Evolutionary conservation across 345 rosid species (phyloP).

Genomic region (Cardiospermum halicacabum): DNA sequence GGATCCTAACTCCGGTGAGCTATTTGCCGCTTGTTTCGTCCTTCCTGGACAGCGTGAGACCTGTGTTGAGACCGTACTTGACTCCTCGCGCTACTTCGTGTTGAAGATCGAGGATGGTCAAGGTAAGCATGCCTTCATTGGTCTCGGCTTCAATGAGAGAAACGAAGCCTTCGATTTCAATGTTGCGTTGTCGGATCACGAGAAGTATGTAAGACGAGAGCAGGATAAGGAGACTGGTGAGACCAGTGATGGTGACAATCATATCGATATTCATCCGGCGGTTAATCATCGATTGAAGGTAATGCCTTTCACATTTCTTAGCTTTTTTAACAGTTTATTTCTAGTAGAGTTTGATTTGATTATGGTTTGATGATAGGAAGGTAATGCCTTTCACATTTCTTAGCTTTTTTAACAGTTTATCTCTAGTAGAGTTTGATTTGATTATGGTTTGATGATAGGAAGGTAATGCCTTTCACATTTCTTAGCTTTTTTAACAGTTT

Average conservation of each 20-base stretch:
- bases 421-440: background rate
- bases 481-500: background rate
- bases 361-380: no score
- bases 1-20: constrained; percentile 85
- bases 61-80: constrained; percentile 93
- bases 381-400: no score
- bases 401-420: no score
- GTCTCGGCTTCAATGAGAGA: constrained; percentile 87
- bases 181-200: constrained; percentile 96
- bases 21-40: constrained; percentile 94
- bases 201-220: constrained; percentile 80
- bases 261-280: constrained; percentile 94
- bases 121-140: constrained; percentile 95
- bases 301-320: no score
- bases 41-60: constrained; percentile 77
- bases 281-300: constrained; percentile 97
- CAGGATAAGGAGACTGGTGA: constrained; percentile 71
- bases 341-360: background rate
- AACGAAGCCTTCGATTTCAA: constrained; percentile 99
- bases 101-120: constrained; percentile 90
- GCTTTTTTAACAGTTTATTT: no score
- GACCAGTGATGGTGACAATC: constrained; percentile 52
- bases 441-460: background rate
- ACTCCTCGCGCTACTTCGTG: constrained; percentile 93
- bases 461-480: no score